Percentiles rank a stretch among this genome's conserved stretches.
These are phyloP conservation scores for Platanus orientalis DNA, from an alignment of 164 flowering plant genomes.

Conservation along the genomic window DNA sequence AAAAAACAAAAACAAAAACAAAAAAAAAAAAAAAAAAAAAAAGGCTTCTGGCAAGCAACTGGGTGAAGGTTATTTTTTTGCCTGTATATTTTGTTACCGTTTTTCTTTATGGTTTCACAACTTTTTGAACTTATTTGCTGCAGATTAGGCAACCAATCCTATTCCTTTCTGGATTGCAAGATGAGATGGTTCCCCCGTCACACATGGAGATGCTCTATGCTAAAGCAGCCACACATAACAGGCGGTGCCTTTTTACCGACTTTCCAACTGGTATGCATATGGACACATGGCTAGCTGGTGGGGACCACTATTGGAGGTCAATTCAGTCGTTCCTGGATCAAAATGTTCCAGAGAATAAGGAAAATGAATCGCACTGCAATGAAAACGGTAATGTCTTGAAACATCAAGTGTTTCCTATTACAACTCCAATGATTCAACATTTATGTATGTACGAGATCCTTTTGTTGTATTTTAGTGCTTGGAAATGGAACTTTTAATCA, in stretches of 20 bases:
- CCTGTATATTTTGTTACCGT: background rate
- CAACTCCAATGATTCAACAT: background rate
- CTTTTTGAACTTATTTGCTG: background rate
- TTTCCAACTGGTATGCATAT: conserved; percentile 97
- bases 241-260: conserved; percentile 57
- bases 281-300: conserved; percentile 98
- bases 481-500: too few relatives aligned
- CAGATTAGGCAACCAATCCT: conserved; percentile 92
- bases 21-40: too few relatives aligned
- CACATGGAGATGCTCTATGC: conserved; percentile 93
- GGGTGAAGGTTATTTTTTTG: background rate
- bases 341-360: conserved; percentile 44
- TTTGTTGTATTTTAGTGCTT: background rate
- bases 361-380: conserved; percentile 21
- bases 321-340: conserved; percentile 61
- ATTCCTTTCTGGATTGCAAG: conserved; percentile 90
- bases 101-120: background rate
- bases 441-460: too few relatives aligned
- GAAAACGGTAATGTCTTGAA: conserved; percentile 25
- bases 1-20: too few relatives aligned
- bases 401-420: background rate
- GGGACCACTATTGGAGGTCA: conserved; percentile 87
- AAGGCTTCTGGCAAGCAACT: background rate
- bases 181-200: conserved; percentile 96
- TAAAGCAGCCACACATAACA: conserved; percentile 75